Base-by-base conservation (phyloP, 2,329 filamentous ascomycete genomes). In the Phialophora expanda region DNA sequence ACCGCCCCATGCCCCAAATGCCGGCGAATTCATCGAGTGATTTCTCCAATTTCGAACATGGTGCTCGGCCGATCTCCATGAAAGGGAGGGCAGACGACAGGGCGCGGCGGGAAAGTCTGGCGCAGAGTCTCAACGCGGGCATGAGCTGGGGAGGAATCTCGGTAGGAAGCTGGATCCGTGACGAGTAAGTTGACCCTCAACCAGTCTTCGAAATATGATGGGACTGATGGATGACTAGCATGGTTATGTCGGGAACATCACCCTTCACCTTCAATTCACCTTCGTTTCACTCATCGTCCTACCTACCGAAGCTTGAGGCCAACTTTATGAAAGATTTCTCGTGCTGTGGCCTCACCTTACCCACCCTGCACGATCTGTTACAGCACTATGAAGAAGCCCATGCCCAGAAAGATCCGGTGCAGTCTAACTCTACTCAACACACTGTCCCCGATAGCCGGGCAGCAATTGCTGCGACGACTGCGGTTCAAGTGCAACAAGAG, bases 101-200 rank as follows among this genome's bases (percentile, higher is more conserved):
- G 53, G 62, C 59, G 59, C 80, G 86, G 69, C 78, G 86, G 71
- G 85, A 89, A 76, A 87, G 85, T 76, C 80, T 85, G 68, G 85
- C 85, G 46, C 85, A 86, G 71, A 88, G 86, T 75, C 78, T 89
- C 67, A 81, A 86, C 59, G 90, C 89, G 70, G 93, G 94, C 73
- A 93, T 97, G 89, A 97, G 93, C 79, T 99, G 94, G 93, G 94
- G 94, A 76, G 94, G 93, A 71, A 88, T 97, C 67, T 98, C 94
- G 8, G 92, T 98, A 71, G 94, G 94, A 69, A 98, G 94, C 75
- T 98, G 96, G 84, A 95, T 99, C 78, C 87, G 92, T 78, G 94
- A 99, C 81, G 95, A 99, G 95, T 99, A 88, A 88, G 94, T 89
- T 44, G 44, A 34, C 22, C 14, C 48, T 8, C 48, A 22, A 51